Percentiles rank a stretch among this genome's conserved stretches.
phyloP scores from a whole-genome alignment of 2,329 filamentous ascomycete genomes.

The Cercospora janseana region DNA sequence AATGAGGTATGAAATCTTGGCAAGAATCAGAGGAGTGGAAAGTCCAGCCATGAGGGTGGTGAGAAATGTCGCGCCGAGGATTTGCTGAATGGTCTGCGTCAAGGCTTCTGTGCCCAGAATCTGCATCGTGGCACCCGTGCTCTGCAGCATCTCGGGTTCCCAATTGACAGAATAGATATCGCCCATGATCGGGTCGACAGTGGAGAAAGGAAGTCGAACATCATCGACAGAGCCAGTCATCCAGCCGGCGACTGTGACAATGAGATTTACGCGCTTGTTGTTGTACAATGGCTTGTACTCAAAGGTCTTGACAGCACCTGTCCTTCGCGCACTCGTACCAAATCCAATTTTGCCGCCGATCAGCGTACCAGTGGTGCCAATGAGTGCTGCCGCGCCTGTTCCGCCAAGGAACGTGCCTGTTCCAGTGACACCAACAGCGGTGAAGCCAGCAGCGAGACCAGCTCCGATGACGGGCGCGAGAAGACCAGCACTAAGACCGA shows the following conservation, averaged over 20 bases:
- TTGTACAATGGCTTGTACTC: constrained; percentile 96
- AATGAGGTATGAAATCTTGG: constrained; percentile 92
- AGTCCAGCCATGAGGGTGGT: constrained; percentile 88
- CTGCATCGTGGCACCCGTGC: constrained; percentile 98
- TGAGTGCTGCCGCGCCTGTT: constrained; percentile 86
- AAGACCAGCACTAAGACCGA: constrained; percentile 88
- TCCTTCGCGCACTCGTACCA: constrained; percentile 80
- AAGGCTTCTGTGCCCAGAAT: constrained; percentile 97
- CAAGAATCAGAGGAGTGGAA: constrained; percentile 85
- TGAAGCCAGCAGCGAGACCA: constrained; percentile 89
- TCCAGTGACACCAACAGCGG: constrained; percentile 87
- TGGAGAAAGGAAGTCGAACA: constrained; percentile 91
- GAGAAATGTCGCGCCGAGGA: constrained; percentile 85
- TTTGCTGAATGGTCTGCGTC: constrained; percentile 92
- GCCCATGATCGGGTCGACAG: constrained; percentile 95
- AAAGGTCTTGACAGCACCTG: constrained; percentile 90
- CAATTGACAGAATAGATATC: constrained; percentile 95
- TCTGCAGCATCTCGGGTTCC: constrained; percentile 97
- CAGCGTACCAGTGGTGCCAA: constrained; percentile 83
- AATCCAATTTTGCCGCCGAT: constrained; percentile 85
- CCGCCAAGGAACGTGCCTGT: constrained; percentile 88
- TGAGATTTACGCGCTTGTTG: constrained; percentile 94
- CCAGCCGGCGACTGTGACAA: constrained; percentile 94
- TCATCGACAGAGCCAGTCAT: constrained; percentile 98
- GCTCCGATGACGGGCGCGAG: constrained; percentile 91